A percentile compares a stretch with the other conserved stretches of the same genome.
Evolutionary conservation across 129 eudicot genomes (phyloP).

Genomic region (Tanacetum coccineum): DNA sequence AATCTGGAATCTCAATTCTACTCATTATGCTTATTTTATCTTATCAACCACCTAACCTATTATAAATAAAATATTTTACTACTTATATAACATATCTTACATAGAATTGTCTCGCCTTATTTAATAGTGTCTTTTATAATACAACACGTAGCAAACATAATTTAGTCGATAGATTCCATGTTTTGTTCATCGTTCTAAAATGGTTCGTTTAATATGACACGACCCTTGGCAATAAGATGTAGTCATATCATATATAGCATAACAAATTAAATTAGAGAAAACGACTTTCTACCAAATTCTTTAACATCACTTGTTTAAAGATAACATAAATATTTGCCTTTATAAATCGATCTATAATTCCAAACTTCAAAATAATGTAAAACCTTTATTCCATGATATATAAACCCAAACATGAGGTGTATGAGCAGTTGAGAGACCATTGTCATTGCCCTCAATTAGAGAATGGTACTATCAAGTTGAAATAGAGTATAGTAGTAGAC

Average conservation of each 20-base stretch:
- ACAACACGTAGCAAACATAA: conserved; percentile 2
- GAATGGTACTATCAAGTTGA: conserved; percentile 24
- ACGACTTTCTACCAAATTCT: conserved; percentile 18
- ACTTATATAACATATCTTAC: conserved; percentile 11
- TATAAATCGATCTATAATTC: neutral
- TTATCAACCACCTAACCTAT: too few species aligned
- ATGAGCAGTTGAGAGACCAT: conserved; percentile 38
- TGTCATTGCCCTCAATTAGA: conserved; percentile 28
- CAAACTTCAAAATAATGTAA: conserved; percentile 8
- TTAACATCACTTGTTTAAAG: conserved; percentile 19
- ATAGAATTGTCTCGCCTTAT: conserved; percentile 3
- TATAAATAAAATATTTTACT: neutral
- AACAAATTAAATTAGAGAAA: conserved; percentile 4
- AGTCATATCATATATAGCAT: neutral
- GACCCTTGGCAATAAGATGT: conserved; percentile 30
- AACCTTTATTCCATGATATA: conserved; percentile 16
- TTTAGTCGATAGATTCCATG: neutral
- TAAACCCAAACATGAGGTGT: conserved; percentile 33
- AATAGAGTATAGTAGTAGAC: conserved; percentile 31
- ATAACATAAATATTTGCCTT: neutral
- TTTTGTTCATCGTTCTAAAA: neutral
- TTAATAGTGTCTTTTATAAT: neutral
- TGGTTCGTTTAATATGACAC: conserved; percentile 12
- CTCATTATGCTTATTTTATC: too few species aligned
- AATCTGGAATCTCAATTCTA: too few species aligned